A percentile compares a stretch with the other conserved stretches of the same genome.
Conservation (phyloP, 495 filamentous ascomycete genomes). For the Podospora fimiseda region DNA sequence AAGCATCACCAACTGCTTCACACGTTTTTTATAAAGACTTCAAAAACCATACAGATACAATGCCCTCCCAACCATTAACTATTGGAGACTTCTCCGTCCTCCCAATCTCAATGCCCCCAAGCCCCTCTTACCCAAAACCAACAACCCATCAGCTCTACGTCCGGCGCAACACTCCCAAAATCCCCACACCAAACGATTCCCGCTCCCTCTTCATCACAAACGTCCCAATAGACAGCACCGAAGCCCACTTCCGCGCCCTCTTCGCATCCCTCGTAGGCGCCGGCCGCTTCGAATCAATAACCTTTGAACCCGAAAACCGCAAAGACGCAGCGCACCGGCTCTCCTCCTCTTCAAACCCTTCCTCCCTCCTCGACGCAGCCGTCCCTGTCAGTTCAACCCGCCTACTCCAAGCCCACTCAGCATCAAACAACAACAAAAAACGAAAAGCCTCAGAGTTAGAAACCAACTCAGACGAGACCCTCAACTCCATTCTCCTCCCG, state of each 20-base stretch:
- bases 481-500: slow-evolving; percentile 47
- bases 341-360: neutral
- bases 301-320: slow-evolving; percentile 57
- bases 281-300: slow-evolving; percentile 66
- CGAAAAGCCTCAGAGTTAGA: slow-evolving; percentile 33
- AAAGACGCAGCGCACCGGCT: slow-evolving; percentile 18
- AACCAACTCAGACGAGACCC: slow-evolving; percentile 49
- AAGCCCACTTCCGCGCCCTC: slow-evolving; percentile 64
- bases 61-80: slow-evolving; percentile 23
- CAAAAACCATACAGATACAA: too few relatives aligned
- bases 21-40: neutral
- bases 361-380: slow-evolving; percentile 12
- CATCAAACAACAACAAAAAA: slow-evolving; percentile 59
- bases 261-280: slow-evolving; percentile 64
- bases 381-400: slow-evolving; percentile 37
- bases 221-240: slow-evolving; percentile 76
- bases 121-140: slow-evolving; percentile 51
- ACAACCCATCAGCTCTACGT: slow-evolving; percentile 81
- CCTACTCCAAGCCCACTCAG: slow-evolving; percentile 35
- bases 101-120: slow-evolving; percentile 54
- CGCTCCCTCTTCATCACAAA: slow-evolving; percentile 85
- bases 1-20: neutral
- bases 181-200: slow-evolving; percentile 62
- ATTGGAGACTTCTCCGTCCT: slow-evolving; percentile 46
- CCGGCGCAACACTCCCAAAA: slow-evolving; percentile 69